Evolutionary conservation across 768 basidiomycete genomes (phyloP).

Genomic region (Clathrus columnatus): DNA sequence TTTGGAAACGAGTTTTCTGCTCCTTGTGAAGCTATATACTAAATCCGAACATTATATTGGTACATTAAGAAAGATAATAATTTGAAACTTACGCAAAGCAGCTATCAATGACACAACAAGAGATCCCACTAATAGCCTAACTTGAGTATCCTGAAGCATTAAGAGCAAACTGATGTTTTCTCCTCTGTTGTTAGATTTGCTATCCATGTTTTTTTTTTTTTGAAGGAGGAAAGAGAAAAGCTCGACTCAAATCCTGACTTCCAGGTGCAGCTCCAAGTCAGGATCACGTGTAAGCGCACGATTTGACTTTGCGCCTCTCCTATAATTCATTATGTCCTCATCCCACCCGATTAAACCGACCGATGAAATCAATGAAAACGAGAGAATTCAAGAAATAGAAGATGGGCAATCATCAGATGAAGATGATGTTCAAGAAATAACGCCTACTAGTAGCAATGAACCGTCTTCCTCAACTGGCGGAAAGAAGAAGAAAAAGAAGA

Average conservation of each 20-base stretch:
- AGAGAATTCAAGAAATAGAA: not conserved
- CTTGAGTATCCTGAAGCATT: not conserved
- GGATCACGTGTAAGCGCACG: not conserved
- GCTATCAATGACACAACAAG: slow-evolving; percentile 34
- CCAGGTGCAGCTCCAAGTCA: too few species aligned
- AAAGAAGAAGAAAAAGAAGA: slow-evolving; percentile 89
- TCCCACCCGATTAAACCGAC: not conserved
- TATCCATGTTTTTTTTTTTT: too few species aligned
- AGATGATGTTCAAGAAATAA: not conserved
- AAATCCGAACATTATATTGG: not conserved
- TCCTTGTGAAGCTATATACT: slow-evolving; percentile 39
- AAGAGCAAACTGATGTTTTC: not conserved
- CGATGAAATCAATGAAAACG: not conserved
- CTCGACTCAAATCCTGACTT: too few species aligned
- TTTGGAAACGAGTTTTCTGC: slow-evolving; percentile 35
- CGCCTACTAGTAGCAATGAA: not conserved
- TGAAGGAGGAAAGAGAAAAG: too few species aligned
- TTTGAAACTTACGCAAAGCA: slow-evolving; percentile 34
- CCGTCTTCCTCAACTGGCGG: slow-evolving; percentile 25
- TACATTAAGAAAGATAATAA: slow-evolving; percentile 23
- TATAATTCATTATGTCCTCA: not conserved
- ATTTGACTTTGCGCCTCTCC: not conserved
- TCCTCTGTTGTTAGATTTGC: not conserved
- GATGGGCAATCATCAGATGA: not conserved
- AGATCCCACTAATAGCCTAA: not conserved